These are phyloP conservation scores for Kokia cookei DNA, from an alignment of 441 rosid species.

Conservation along the genomic window DNA sequence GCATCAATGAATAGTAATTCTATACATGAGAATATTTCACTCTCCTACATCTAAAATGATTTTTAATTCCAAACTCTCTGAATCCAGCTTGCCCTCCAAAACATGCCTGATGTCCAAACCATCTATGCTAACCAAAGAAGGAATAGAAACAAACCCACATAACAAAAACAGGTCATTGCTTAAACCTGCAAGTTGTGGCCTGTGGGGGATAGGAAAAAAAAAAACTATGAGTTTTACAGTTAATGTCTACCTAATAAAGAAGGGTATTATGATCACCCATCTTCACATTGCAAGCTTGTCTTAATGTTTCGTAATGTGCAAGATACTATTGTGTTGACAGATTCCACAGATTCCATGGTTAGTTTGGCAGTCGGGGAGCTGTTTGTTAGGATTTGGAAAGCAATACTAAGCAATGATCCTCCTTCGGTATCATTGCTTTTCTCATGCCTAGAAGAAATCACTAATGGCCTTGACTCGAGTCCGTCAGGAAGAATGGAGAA, in stretches of 20 bases:
- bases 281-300: constrained; percentile 86
- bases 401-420: constrained; percentile 79
- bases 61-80: not conserved
- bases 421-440: constrained; percentile 68
- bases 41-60: constrained; percentile 11
- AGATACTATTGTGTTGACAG: constrained; percentile 68
- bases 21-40: constrained; percentile 14
- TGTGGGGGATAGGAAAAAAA: not conserved
- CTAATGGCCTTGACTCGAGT: constrained; percentile 75
- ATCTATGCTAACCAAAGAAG: constrained; percentile 21
- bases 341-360: constrained; percentile 73
- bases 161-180: constrained; percentile 10
- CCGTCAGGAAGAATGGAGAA: constrained; percentile 93
- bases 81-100: not conserved
- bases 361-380: constrained; percentile 70
- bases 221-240: constrained; percentile 35
- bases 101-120: constrained; percentile 9
- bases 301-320: constrained; percentile 74
- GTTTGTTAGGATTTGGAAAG: constrained; percentile 69
- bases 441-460: constrained; percentile 76
- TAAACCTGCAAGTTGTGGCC: constrained; percentile 9
- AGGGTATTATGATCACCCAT: constrained; percentile 36
- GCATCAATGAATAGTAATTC: constrained; percentile 4
- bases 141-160: constrained; percentile 22
- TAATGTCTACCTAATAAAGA: constrained; percentile 30